Evolutionary conservation across 1,284 basidiomycete genomes (phyloP), one percentile per base, ranked within the genome.

Genomic region (Ustilago tritici): DNA sequence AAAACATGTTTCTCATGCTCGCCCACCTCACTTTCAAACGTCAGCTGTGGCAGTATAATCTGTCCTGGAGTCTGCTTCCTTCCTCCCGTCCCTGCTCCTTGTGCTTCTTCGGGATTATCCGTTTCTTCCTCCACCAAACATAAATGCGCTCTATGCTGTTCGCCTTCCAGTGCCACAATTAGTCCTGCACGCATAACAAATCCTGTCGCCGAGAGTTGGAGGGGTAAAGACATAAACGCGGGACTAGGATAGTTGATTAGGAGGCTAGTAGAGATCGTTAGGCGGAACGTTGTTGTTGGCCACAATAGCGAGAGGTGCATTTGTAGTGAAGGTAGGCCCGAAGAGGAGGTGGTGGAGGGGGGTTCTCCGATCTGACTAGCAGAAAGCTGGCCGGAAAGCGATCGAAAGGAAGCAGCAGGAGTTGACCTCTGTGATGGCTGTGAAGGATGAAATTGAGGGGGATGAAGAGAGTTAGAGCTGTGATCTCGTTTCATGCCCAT

Each of bases 11-110:
- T 97, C 85, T 98, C 95, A 34, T 92, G 89, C 88, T 98, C 94
- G 0, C 97, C 97, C 59, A 99, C 96, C 87, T 97, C 94, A 84
- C 92, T 94, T 87, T 99, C 96, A 84, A 99, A 95, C 79, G 92
- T 90, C 65, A 98, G 92, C n/a, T 91, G 90, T 0, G 94, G 94
- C n/a, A 99, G 88, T 34, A 99, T 88, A 31, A 93, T 90, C 81
- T 93, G 91, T 0, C 95, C 96, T 3, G 70, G 41, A 19, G 58
- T 63, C 0, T 19, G 10, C 23, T 67, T 64, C 34, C 60, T 62
- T 4, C 4, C 58, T 3, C 36, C 53, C 11, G 31, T 35, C 3
- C 8, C 50, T 15, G 40, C 50, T 12, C 79, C 65, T 3, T 46
- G 23, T 61, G 74, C 61, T 75, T 58, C 53, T 34, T 17, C n/a